These are phyloP conservation scores for Xerophyta viscosa DNA, from an alignment of 106 monocot genomes.

Conservation along the genomic window DNA sequence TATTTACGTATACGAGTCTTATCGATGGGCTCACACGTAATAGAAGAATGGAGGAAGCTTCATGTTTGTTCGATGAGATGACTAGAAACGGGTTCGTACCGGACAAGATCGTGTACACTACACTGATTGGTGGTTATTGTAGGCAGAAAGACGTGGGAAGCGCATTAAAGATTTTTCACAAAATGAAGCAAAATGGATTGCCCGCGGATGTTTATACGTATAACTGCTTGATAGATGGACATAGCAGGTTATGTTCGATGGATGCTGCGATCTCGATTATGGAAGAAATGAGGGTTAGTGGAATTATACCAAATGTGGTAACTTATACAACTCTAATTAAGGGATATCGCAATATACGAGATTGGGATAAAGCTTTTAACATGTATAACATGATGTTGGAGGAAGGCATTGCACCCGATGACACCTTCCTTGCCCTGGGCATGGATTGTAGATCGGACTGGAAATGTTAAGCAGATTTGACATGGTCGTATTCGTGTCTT, in stretches of 20 bases:
- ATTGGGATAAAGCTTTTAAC: constrained; percentile 8
- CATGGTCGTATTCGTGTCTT: too few relatives aligned
- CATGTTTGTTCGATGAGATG: constrained; percentile 17
- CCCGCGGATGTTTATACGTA: constrained; percentile 21
- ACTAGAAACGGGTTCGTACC: constrained; percentile 3
- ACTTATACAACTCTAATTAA: constrained; percentile 24
- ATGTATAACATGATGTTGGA: constrained; percentile 12
- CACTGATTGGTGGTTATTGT: constrained; percentile 18
- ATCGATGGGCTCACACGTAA: constrained; percentile 16
- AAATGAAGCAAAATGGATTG: constrained; percentile 14
- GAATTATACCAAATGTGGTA: constrained; percentile 16
- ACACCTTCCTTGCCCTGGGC: background rate
- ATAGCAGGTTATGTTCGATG: constrained; percentile 12
- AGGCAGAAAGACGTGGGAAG: constrained; percentile 3
- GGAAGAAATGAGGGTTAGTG: constrained; percentile 15
- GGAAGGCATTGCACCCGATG: constrained; percentile 9
- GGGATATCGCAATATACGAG: constrained; percentile 10
- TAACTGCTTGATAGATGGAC: constrained; percentile 23
- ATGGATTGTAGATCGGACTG: background rate
- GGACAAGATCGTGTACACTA: constrained; percentile 17
- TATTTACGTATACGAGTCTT: constrained; percentile 23
- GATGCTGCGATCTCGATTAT: constrained; percentile 6
- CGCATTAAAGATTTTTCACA: constrained; percentile 7
- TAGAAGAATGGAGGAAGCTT: constrained; percentile 12
- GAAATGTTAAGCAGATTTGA: background rate